Evolutionary conservation across 208 protist species (phyloP), one percentile per base, ranked within the genome.

Genomic region (Trichomonas vaginalis): DNA sequence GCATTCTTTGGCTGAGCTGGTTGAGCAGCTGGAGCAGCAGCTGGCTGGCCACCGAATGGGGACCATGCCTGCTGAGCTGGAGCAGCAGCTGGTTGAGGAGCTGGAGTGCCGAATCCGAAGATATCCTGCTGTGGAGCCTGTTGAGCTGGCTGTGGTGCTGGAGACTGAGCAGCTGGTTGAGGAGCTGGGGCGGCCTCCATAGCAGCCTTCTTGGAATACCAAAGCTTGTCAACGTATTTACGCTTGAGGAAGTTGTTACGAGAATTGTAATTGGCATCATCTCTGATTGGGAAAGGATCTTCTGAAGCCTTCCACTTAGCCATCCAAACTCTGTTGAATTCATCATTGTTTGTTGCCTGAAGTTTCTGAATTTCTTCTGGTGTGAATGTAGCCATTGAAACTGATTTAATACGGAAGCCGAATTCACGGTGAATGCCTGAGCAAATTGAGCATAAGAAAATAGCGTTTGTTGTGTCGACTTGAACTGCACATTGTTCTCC

Each of bases 251-350:
- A 92, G 42, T 1, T 27, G 27, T 45, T 23, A 51, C 86, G 86
- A 35, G 15, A 27, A 27, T 92, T 92, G 79, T 83, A 35, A 83
- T 83, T 40, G 35, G 86, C 0, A 39, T 92, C 45, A 45, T 32
- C 82, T 32, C 39, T 88, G 27, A 51, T 1, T 39, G 86, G 86
- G 27, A 51, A 45, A 21, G 45, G 40, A 3, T 23, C 14, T 39
- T 92, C 86, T 4, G 10, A 8, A 15, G 40, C 23, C 6, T 92
- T 92, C 86, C 86, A 92, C 37, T 51, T 92, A 51, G 40, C 86
- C 45, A 92, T 49, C 86, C 86, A 92, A 51, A 92, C n/a, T 47
- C n/a, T 92, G n/a, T 92, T 92, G 86, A 92, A 92, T 35, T 92
- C 86, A 9, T 92, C 86, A 39, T 92, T 92, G 39, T 23, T 92